A percentile compares a stretch with the other conserved stretches of the same genome.
These are phyloP conservation scores for Aureobasidium namibiae DNA, from an alignment of 2,329 filamentous ascomycete species.

Conservation along the genomic window DNA sequence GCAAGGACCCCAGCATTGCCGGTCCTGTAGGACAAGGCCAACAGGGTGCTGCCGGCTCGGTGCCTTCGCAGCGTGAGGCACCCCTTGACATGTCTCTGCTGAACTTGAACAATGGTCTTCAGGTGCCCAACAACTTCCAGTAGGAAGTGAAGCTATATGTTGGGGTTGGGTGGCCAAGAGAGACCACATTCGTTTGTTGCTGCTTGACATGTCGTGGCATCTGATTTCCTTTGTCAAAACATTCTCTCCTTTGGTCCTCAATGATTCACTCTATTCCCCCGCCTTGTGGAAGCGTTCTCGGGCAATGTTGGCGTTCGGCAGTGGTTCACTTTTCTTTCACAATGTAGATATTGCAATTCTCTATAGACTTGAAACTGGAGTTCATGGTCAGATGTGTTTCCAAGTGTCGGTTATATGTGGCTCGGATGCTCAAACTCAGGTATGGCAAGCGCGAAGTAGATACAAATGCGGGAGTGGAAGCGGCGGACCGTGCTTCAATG, in stretches of 20 bases:
- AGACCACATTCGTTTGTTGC: neutral
- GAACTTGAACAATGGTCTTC: slow-evolving; percentile 42
- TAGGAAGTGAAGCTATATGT: neutral
- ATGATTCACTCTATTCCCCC: slow-evolving; percentile 12
- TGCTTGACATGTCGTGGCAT: neutral
- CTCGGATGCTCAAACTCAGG: too few species aligned
- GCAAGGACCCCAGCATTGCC: slow-evolving; percentile 31
- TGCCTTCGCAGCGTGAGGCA: slow-evolving; percentile 46
- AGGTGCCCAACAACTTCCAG: slow-evolving; percentile 12
- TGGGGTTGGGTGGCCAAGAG: neutral
- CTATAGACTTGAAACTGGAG: slow-evolving; percentile 3
- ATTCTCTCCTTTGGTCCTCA: slow-evolving; percentile 8
- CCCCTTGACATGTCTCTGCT: slow-evolving; percentile 67
- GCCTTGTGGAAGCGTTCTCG: slow-evolving; percentile 11
- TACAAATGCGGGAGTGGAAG: neutral
- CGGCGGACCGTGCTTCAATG: neutral
- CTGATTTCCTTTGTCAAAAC: neutral
- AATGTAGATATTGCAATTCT: slow-evolving; percentile 9
- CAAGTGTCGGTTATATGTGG: neutral
- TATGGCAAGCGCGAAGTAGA: neutral
- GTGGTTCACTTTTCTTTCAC: slow-evolving; percentile 4
- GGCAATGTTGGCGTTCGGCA: slow-evolving; percentile 7
- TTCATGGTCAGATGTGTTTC: neutral
- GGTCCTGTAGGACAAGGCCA: slow-evolving; percentile 17
- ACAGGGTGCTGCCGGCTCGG: slow-evolving; percentile 15